These are phyloP conservation scores for Xylariales sp. DNA, from an alignment of 2,329 filamentous ascomycete species.

Conservation along the genomic window DNA sequence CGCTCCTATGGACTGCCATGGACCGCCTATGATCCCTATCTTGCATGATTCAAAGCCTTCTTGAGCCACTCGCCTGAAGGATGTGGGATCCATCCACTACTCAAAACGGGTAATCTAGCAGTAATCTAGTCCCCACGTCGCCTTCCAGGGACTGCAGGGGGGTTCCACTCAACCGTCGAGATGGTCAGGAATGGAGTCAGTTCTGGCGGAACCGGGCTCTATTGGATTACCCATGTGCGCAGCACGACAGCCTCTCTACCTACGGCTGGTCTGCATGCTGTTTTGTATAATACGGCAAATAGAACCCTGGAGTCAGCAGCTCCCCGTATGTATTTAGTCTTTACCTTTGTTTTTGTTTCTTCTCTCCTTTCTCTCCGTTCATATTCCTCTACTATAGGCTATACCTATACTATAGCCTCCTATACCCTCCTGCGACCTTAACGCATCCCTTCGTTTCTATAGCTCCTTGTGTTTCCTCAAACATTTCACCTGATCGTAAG, in stretches of 20 bases:
- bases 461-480: not conserved
- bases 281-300: slow-evolving; percentile 19
- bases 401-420: not conserved
- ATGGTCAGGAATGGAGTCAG: slow-evolving; percentile 34
- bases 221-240: slow-evolving; percentile 30
- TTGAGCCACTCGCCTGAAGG: slow-evolving; percentile 26
- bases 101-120: slow-evolving; percentile 26
- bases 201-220: slow-evolving; percentile 32
- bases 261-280: slow-evolving; percentile 12
- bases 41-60: slow-evolving; percentile 36
- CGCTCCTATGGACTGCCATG: slow-evolving; percentile 5
- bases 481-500: slow-evolving; percentile 5
- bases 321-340: slow-evolving; percentile 9
- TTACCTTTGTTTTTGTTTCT: slow-evolving; percentile 3
- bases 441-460: not conserved
- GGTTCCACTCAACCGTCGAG: slow-evolving; percentile 30
- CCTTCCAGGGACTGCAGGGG: slow-evolving; percentile 1
- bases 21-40: slow-evolving; percentile 25
- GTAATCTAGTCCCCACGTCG: slow-evolving; percentile 24
- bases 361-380: slow-evolving; percentile 8
- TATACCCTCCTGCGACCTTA: not conserved
- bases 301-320: slow-evolving; percentile 20
- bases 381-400: not conserved
- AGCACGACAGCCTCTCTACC: slow-evolving; percentile 34
- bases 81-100: slow-evolving; percentile 16